Evolutionary conservation across 1,284 basidiomycete species (phyloP).

Genomic region (Pisolithus thermaeus): DNA sequence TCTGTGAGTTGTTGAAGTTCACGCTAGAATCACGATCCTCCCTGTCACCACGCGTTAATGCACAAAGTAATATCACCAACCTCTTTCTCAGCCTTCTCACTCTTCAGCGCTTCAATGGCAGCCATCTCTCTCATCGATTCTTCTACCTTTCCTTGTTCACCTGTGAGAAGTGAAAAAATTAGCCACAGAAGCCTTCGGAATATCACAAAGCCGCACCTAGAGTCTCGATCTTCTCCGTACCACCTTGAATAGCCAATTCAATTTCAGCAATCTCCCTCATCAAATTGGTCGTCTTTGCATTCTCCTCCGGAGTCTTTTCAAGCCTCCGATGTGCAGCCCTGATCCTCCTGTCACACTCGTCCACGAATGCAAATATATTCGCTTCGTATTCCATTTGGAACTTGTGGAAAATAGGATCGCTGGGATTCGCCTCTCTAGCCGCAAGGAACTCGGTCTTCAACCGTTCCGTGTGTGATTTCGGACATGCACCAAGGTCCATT

Average conservation of each 20-base stretch:
- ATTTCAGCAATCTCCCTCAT: slow-evolving; percentile 99
- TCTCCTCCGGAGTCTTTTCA: slow-evolving; percentile 99
- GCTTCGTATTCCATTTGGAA: slow-evolving; percentile 95
- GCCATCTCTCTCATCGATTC: slow-evolving; percentile 97
- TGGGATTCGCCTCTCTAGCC: slow-evolving; percentile 69
- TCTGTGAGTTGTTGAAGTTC: slow-evolving; percentile 96
- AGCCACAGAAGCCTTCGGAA: slow-evolving; percentile 3
- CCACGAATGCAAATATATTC: slow-evolving; percentile 93
- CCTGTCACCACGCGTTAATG: slow-evolving; percentile 9
- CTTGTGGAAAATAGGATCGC: slow-evolving; percentile 72
- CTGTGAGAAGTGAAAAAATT: slow-evolving; percentile 31
- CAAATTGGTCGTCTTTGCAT: slow-evolving; percentile 95
- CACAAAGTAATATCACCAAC: slow-evolving; percentile 34
- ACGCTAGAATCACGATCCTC: slow-evolving; percentile 42
- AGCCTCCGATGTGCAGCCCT: slow-evolving; percentile 88
- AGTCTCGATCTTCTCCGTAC: slow-evolving; percentile 96
- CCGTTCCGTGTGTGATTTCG: slow-evolving; percentile 93
- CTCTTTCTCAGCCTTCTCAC: slow-evolving; percentile 95
- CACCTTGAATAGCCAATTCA: slow-evolving; percentile 96
- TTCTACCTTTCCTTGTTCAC: slow-evolving; percentile 96
- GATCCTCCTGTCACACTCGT: slow-evolving; percentile 97
- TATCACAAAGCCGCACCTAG: slow-evolving; percentile 55
- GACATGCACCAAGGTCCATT: slow-evolving; percentile 99
- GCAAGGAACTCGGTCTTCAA: slow-evolving; percentile 89
- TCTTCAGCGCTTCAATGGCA: slow-evolving; percentile 96